A percentile compares a stretch with the other conserved stretches of the same genome.
phyloP scores from a whole-genome alignment of 208 protist species.

The Sergeia podlipaevii region DNA sequence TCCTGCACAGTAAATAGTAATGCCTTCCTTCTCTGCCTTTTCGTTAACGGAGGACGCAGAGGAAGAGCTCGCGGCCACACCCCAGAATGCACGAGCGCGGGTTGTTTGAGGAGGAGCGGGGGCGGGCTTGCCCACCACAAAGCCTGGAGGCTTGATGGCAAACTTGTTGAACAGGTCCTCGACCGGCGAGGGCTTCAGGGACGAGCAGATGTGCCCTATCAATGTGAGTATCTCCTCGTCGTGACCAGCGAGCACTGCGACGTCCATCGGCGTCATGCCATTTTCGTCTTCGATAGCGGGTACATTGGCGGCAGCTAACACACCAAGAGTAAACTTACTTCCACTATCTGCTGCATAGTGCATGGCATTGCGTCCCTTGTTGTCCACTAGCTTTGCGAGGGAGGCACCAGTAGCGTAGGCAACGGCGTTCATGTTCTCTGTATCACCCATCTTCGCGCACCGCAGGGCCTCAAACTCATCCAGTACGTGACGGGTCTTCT shows the following conservation, averaged over 20 bases:
- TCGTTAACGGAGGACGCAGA: neutral
- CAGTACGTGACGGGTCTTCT: slow-evolving; percentile 25
- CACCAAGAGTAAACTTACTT: slow-evolving; percentile 34
- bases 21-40: too few species aligned
- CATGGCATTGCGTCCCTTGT: slow-evolving; percentile 65
- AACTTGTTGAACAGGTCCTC: slow-evolving; percentile 46
- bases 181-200: slow-evolving; percentile 11
- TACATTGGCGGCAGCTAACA: slow-evolving; percentile 34
- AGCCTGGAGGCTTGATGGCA: slow-evolving; percentile 57
- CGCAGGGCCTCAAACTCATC: slow-evolving; percentile 85
- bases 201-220: slow-evolving; percentile 25
- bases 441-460: slow-evolving; percentile 79
- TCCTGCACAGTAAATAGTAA: slow-evolving; percentile 8
- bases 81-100: slow-evolving; percentile 25
- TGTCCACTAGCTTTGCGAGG: slow-evolving; percentile 58
- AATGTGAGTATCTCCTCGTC: slow-evolving; percentile 17
- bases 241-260: slow-evolving; percentile 59
- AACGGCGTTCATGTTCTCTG: slow-evolving; percentile 50
- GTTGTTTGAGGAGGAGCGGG: slow-evolving; percentile 13
- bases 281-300: slow-evolving; percentile 61
- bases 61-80: neutral
- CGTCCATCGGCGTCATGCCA: slow-evolving; percentile 69
- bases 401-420: slow-evolving; percentile 21
- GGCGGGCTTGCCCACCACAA: slow-evolving; percentile 70
- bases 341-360: slow-evolving; percentile 85